Conservation (phyloP, 441 rosid species). For the Corymbia citriodora region DNA sequence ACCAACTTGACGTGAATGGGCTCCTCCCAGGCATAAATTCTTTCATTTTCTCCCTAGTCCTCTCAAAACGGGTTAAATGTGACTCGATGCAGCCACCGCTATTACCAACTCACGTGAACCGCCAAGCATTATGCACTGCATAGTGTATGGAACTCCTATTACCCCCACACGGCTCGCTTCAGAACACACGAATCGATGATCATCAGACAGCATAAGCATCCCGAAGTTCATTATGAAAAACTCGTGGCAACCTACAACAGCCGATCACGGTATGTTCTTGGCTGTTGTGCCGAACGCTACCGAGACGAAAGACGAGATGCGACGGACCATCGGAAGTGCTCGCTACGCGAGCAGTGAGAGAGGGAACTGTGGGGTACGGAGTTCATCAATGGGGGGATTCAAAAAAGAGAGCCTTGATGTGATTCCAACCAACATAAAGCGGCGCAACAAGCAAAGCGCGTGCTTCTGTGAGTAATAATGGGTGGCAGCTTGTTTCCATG, state of each 20-base stretch:
- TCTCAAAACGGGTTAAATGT: not conserved
- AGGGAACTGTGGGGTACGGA: not conserved
- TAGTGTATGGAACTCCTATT: not conserved
- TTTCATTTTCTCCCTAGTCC: not conserved
- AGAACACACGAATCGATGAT: not conserved
- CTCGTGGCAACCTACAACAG: accelerated
- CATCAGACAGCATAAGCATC: not conserved
- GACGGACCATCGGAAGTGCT: not conserved
- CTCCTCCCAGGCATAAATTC: not conserved
- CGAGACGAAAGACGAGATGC: not conserved
- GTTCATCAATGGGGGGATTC: not conserved
- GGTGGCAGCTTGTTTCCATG: not conserved
- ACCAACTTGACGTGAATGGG: not conserved
- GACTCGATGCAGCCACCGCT: not conserved
- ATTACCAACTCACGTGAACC: not conserved
- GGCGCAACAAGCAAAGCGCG: not conserved
- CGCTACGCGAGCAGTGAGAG: not conserved
- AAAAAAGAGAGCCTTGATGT: not conserved
- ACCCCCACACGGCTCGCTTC: not conserved
- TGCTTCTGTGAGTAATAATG: not conserved
- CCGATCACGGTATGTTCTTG: not conserved
- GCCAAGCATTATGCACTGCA: not conserved
- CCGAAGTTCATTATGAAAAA: not conserved
- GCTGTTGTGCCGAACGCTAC: not conserved
- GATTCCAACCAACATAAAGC: not conserved